Evolutionary conservation across 805 yeast species (phyloP).

Genomic region (Candida sakaeoensis): DNA sequence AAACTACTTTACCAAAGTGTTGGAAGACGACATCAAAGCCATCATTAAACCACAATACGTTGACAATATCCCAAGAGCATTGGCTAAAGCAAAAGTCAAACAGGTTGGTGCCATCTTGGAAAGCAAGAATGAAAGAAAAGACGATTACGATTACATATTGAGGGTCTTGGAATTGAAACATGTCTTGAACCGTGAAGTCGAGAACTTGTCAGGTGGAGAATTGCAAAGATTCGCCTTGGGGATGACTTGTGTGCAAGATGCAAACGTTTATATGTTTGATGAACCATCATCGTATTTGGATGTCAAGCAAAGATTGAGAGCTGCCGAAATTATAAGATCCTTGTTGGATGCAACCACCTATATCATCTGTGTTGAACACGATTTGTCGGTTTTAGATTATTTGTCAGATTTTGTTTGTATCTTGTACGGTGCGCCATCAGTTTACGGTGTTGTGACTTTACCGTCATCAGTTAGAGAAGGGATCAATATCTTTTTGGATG

Average conservation of each 20-base stretch:
- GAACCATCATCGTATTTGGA: slow-evolving; percentile 98
- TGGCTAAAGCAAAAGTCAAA: slow-evolving; percentile 77
- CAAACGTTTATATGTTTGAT: slow-evolving; percentile 98
- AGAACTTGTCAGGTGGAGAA: slow-evolving; percentile 95
- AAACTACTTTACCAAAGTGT: slow-evolving; percentile 88
- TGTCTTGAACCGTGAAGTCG: slow-evolving; percentile 82
- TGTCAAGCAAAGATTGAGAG: slow-evolving; percentile 97
- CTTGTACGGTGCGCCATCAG: slow-evolving; percentile 96
- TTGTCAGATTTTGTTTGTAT: slow-evolving; percentile 96
- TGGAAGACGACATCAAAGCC: slow-evolving; percentile 94
- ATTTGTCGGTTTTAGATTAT: slow-evolving; percentile 94
- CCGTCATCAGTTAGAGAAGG: slow-evolving; percentile 99
- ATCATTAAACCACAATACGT: slow-evolving; percentile 98
- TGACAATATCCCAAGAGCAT: slow-evolving; percentile 94
- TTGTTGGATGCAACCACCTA: slow-evolving; percentile 72
- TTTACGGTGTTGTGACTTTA: slow-evolving; percentile 96
- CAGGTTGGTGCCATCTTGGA: slow-evolving; percentile 83
- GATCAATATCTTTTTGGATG: slow-evolving; percentile 96
- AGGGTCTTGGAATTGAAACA: slow-evolving; percentile 69
- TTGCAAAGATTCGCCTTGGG: slow-evolving; percentile 97
- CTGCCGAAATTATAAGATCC: slow-evolving; percentile 91
- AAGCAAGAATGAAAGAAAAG: slow-evolving; percentile 70
- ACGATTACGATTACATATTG: slow-evolving; percentile 61
- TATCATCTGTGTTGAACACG: slow-evolving; percentile 98
- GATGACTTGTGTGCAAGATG: slow-evolving; percentile 92